A percentile compares a stretch with the other conserved stretches of the same genome.
phyloP scores from a whole-genome alignment of 768 basidiomycete species.

The Xerocomellus dryophilus region DNA sequence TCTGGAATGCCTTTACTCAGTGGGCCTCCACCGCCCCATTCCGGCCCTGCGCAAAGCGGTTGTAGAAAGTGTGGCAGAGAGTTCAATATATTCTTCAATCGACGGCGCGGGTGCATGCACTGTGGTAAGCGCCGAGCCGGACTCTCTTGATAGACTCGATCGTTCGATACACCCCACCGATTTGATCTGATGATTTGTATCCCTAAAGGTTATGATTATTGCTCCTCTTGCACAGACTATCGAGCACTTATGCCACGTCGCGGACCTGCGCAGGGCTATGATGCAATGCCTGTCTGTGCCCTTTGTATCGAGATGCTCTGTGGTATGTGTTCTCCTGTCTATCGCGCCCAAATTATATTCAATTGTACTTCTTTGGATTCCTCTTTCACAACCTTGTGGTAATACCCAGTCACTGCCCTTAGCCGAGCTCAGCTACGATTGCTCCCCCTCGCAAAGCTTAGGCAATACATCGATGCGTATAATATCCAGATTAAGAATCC shows the following conservation, averaged over 20 bases:
- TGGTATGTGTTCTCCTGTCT: slow-evolving; percentile 41
- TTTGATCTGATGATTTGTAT: not conserved
- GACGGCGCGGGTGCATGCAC: slow-evolving; percentile 68
- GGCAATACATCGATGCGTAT: slow-evolving; percentile 69
- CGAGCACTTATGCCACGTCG: slow-evolving; percentile 74
- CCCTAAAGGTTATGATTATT: slow-evolving; percentile 63
- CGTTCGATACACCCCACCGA: not conserved
- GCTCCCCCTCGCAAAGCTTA: slow-evolving; percentile 58
- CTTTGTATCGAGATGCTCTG: slow-evolving; percentile 70
- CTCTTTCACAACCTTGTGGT: not conserved
- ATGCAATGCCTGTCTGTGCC: slow-evolving; percentile 62
- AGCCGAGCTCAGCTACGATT: slow-evolving; percentile 54
- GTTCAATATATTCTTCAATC: slow-evolving; percentile 62
- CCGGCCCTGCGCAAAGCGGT: slow-evolving; percentile 26
- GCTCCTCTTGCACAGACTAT: slow-evolving; percentile 70
- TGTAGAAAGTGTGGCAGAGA: slow-evolving; percentile 76
- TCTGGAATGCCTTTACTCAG: slow-evolving; percentile 70
- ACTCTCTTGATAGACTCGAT: not conserved
- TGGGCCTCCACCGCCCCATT: slow-evolving; percentile 51
- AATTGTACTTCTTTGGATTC: not conserved
- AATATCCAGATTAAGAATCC: slow-evolving; percentile 59
- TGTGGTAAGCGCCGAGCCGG: slow-evolving; percentile 51
- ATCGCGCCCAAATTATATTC: not conserved
- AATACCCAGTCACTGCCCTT: slow-evolving; percentile 61
- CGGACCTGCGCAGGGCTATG: slow-evolving; percentile 55